Evolutionary conservation across 2,329 filamentous ascomycete genomes (phyloP).

Genomic region (Albophoma yamanashiensis): DNA sequence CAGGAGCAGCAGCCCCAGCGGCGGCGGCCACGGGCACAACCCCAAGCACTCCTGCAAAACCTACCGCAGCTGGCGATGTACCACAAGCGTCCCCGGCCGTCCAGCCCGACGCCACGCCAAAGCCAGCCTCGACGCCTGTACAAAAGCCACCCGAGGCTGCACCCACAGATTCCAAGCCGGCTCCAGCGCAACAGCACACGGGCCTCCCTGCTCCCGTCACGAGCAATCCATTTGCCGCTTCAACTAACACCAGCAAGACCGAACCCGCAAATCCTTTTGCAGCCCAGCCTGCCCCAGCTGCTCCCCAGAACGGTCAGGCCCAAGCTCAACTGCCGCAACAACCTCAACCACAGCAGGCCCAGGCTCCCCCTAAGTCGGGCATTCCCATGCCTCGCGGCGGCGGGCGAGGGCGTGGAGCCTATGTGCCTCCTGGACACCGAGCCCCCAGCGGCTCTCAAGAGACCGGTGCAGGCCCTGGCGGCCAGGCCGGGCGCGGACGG

Average conservation of each 20-base stretch:
- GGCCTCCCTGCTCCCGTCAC: slow-evolving; percentile 11
- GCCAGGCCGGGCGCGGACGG: slow-evolving; percentile 23
- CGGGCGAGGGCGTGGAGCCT: slow-evolving; percentile 26
- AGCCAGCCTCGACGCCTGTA: slow-evolving; percentile 2
- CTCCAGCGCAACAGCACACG: slow-evolving; percentile 7
- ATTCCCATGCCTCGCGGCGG: slow-evolving; percentile 32
- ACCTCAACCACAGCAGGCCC: slow-evolving; percentile 10
- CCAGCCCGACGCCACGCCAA: neutral
- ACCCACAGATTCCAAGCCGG: slow-evolving; percentile 5
- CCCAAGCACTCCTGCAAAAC: slow-evolving; percentile 6
- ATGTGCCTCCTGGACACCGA: slow-evolving; percentile 26
- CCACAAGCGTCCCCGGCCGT: neutral
- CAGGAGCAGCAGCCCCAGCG: neutral
- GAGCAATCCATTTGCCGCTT: slow-evolving; percentile 21
- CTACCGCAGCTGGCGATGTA: neutral
- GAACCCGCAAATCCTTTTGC: slow-evolving; percentile 18
- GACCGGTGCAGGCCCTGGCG: slow-evolving; percentile 16
- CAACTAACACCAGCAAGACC: slow-evolving; percentile 5
- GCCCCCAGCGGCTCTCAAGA: slow-evolving; percentile 23
- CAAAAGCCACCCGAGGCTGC: slow-evolving; percentile 6
- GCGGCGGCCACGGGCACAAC: too few relatives aligned
- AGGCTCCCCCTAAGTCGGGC: slow-evolving; percentile 18
- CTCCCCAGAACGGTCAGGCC: slow-evolving; percentile 2
- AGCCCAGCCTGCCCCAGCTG: neutral
- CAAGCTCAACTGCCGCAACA: slow-evolving; percentile 5